These are phyloP conservation scores for Arthrinium puccinioides DNA, from an alignment of 2,329 filamentous ascomycete genomes.

Conservation along the genomic window DNA sequence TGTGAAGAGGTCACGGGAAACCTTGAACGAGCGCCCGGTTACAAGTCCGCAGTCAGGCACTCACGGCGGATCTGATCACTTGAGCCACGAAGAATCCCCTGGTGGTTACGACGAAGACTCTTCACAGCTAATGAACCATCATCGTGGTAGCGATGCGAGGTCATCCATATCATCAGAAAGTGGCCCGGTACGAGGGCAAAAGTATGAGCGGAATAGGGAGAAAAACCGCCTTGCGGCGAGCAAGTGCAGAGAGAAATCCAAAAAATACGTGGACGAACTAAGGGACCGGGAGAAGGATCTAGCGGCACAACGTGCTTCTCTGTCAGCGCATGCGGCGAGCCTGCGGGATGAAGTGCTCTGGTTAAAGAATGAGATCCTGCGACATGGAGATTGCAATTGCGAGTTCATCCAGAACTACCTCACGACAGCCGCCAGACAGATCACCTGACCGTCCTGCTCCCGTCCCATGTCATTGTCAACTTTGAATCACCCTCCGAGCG, in stretches of 20 bases:
- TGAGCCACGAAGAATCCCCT: not conserved
- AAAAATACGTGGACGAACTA: constrained; percentile 15
- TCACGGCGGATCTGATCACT: not conserved
- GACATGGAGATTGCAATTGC: constrained; percentile 19
- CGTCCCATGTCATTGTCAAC: too few relatives aligned
- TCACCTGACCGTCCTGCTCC: too few relatives aligned
- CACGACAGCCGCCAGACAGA: constrained; percentile 11
- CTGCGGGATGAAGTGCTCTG: constrained; percentile 21
- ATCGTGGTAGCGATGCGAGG: not conserved
- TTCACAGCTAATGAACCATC: not conserved
- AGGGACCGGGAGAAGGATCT: constrained; percentile 14
- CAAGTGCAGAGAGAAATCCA: constrained; percentile 23
- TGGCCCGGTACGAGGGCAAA: constrained; percentile 1
- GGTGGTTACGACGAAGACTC: not conserved
- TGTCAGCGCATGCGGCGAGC: constrained; percentile 11
- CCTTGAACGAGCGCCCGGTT: too few relatives aligned
- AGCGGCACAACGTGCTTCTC: constrained; percentile 8
- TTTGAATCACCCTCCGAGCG: too few relatives aligned
- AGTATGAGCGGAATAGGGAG: constrained; percentile 4
- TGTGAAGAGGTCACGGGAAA: too few relatives aligned
- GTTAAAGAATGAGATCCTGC: constrained; percentile 22
- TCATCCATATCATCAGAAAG: constrained; percentile 2
- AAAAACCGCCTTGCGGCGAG: constrained; percentile 21
- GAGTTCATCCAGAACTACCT: constrained; percentile 20
- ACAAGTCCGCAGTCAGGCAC: too few relatives aligned